These are phyloP conservation scores for Hortiboletus flavorubellus DNA, from an alignment of 768 basidiomycete species.

Conservation along the genomic window DNA sequence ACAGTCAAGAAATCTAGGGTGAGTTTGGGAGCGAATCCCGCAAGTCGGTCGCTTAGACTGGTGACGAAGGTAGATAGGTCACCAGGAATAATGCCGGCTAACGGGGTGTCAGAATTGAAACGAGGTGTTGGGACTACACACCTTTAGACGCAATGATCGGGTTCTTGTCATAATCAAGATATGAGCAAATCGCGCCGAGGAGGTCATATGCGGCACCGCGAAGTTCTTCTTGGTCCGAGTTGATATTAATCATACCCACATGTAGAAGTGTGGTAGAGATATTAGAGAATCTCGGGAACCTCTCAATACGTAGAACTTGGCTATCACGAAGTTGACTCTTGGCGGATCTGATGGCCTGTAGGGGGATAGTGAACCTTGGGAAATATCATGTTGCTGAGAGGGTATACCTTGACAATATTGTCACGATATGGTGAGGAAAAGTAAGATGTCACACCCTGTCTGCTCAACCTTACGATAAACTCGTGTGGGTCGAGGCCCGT, in stretches of 20 bases:
- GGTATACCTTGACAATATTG: constrained; percentile 63
- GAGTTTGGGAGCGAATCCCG: constrained; percentile 72
- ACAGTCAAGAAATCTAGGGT: constrained; percentile 90
- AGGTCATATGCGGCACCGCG: constrained; percentile 78
- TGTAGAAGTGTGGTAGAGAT: constrained; percentile 86
- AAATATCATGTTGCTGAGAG: neutral
- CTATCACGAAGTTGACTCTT: constrained; percentile 66
- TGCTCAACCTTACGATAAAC: constrained; percentile 74
- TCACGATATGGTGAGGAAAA: constrained; percentile 73
- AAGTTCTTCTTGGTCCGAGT: constrained; percentile 71
- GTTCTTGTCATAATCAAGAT: constrained; percentile 73
- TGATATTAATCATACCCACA: constrained; percentile 76
- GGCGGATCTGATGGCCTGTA: constrained; percentile 68
- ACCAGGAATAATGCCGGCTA: constrained; percentile 71
- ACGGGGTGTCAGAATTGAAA: constrained; percentile 3
- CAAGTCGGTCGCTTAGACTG: constrained; percentile 67
- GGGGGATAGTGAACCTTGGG: neutral
- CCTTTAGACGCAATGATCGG: constrained; percentile 71
- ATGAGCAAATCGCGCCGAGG: constrained; percentile 69
- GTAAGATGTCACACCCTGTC: constrained; percentile 69
- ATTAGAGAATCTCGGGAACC: constrained; percentile 77
- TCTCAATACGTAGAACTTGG: constrained; percentile 50
- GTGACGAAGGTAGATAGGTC: constrained; percentile 60
- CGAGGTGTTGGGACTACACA: constrained; percentile 20
- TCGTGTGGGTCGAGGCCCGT: constrained; percentile 74